These are phyloP conservation scores for Parascedosporium putredinis DNA, from an alignment of 2,329 filamentous ascomycete genomes.

Conservation along the genomic window DNA sequence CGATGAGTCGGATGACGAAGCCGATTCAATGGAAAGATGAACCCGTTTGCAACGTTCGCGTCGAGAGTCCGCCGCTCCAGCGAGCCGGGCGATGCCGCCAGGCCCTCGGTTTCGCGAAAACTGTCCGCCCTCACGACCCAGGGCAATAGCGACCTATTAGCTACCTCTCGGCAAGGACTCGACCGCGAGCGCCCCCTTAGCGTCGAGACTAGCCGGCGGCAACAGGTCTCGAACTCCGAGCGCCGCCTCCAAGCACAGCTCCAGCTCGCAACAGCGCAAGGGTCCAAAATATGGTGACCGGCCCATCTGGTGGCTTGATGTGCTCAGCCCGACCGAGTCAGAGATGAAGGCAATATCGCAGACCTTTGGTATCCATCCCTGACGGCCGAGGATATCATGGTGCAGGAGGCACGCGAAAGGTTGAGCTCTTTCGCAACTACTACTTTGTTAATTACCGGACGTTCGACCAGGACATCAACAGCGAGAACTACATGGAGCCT, in stretches of 20 bases:
- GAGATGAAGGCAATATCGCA: slow-evolving; percentile 94
- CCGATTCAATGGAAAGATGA: slow-evolving; percentile 13
- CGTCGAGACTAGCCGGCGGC: background rate
- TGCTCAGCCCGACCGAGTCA: slow-evolving; percentile 78
- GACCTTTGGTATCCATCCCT: slow-evolving; percentile 93
- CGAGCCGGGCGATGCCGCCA: slow-evolving; percentile 25
- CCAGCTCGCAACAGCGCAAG: slow-evolving; percentile 17
- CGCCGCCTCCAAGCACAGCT: background rate
- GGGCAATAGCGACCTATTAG: background rate
- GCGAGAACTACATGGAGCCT: slow-evolving; percentile 83
- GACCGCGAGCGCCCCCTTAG: background rate
- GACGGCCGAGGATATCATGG: slow-evolving; percentile 92
- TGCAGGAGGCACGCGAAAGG: slow-evolving; percentile 97
- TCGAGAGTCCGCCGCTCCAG: slow-evolving; percentile 16
- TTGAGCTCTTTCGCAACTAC: slow-evolving; percentile 93
- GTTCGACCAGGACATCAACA: slow-evolving; percentile 88
- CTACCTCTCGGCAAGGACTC: background rate
- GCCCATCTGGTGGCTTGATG: slow-evolving; percentile 94
- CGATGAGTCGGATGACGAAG: slow-evolving; percentile 54
- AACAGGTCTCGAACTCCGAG: background rate
- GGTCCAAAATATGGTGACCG: slow-evolving; percentile 61
- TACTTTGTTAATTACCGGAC: slow-evolving; percentile 98
- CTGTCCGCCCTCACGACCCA: background rate
- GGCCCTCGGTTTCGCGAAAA: slow-evolving; percentile 11
- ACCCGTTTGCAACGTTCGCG: slow-evolving; percentile 15